Percentiles rank a stretch among this genome's conserved stretches.
Conservation (phyloP, 805 yeast genomes). For the Candida ovalis region DNA sequence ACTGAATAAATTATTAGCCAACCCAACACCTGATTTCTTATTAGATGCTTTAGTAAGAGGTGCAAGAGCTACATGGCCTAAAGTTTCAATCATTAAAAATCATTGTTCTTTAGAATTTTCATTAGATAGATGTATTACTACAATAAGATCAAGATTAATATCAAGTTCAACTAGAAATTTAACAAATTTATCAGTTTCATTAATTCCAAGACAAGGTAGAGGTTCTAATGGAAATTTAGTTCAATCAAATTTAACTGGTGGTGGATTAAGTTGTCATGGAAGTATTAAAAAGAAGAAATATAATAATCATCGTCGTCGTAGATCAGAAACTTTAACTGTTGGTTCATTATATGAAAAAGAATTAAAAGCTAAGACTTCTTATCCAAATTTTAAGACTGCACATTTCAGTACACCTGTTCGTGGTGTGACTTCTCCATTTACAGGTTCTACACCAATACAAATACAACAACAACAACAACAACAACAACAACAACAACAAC, state of each 20-base stretch:
- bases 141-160: constrained; percentile 58
- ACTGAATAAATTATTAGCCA: constrained; percentile 59
- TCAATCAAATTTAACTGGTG: neutral
- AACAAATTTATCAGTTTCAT: constrained; percentile 12
- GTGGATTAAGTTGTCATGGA: neutral
- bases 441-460: neutral
- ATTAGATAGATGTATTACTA: constrained; percentile 73
- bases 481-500: neutral
- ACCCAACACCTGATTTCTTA: constrained; percentile 79
- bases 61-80: constrained; percentile 93
- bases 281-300: neutral
- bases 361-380: constrained; percentile 5
- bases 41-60: constrained; percentile 73
- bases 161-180: constrained; percentile 22
- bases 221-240: neutral
- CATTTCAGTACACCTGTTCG: neutral
- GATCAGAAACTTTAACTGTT: constrained; percentile 15
- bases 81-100: constrained; percentile 76
- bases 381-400: constrained; percentile 4
- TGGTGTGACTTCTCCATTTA: neutral
- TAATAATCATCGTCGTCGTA: constrained; percentile 11
- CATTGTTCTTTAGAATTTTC: constrained; percentile 90
- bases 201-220: constrained; percentile 8
- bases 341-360: constrained; percentile 8
- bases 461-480: neutral